A percentile compares a stretch with the other conserved stretches of the same genome.
These are phyloP conservation scores for Beauveria scarabaeidicola DNA, from an alignment of 2,329 filamentous ascomycete genomes.

Conservation along the genomic window DNA sequence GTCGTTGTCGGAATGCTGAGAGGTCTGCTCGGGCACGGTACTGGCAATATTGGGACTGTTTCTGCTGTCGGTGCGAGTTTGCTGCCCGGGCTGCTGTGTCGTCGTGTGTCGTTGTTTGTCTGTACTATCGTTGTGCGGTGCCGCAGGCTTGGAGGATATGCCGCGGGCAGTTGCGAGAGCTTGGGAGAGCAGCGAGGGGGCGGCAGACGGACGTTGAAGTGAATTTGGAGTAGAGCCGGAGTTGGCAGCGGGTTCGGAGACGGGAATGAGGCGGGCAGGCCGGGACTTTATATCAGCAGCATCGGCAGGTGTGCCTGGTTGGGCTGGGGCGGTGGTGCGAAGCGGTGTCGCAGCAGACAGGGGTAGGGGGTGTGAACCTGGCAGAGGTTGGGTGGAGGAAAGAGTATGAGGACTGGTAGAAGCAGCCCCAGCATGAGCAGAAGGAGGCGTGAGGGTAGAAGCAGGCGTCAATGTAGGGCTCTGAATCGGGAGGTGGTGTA, in stretches of 20 bases:
- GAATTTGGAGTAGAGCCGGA: background rate
- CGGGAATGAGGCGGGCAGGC: background rate
- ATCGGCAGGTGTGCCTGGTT: constrained; percentile 4
- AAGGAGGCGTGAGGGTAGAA: background rate
- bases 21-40: background rate
- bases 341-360: constrained; percentile 10
- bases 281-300: constrained; percentile 10
- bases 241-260: background rate
- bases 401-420: background rate
- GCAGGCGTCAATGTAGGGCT: background rate
- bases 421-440: background rate
- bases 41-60: background rate
- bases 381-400: background rate
- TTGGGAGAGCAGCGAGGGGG: constrained; percentile 10
- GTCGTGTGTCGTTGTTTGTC: background rate
- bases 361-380: constrained; percentile 4
- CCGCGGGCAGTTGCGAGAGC: constrained; percentile 11
- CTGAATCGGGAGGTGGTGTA: background rate
- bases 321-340: background rate
- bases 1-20: background rate
- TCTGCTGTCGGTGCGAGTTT: background rate
- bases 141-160: constrained; percentile 4
- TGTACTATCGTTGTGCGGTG: background rate
- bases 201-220: background rate
- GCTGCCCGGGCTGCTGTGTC: background rate